Evolutionary conservation across 139 green algal species (phyloP).

Genomic region (Ulvella scutata): DNA sequence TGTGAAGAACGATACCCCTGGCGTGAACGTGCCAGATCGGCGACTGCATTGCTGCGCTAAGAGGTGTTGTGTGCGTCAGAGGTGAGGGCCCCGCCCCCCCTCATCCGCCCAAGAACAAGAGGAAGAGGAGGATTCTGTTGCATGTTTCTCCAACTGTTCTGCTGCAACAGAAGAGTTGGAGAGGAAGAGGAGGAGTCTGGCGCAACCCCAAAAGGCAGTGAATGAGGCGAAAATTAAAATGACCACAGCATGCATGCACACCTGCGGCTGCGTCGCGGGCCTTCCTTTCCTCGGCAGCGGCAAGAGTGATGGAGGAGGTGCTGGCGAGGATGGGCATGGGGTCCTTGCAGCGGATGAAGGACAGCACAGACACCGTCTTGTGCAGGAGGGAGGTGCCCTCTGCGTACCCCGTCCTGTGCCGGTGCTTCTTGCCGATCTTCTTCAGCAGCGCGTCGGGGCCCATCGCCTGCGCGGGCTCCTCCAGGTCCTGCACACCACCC

Average conservation of each 20-base stretch:
- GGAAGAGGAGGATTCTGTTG: no score
- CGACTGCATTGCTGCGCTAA: no score
- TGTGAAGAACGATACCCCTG: no score
- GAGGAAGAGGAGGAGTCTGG: no score
- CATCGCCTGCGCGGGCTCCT: conserved; percentile 28
- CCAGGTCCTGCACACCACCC: conserved; percentile 23
- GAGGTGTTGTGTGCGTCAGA: no score
- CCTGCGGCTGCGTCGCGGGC: not conserved
- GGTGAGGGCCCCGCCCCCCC: not conserved
- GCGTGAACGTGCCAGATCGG: no score
- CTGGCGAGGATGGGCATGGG: conserved; percentile 81
- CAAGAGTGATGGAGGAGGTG: conserved; percentile 26
- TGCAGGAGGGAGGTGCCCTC: conserved; percentile 64
- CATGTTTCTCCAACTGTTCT: no score
- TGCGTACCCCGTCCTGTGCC: conserved; percentile 81
- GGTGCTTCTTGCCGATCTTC: conserved; percentile 17
- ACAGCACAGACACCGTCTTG: conserved; percentile 30
- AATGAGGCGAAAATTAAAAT: no score
- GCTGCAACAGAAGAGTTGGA: no score
- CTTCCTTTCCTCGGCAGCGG: not conserved
- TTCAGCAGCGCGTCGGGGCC: conserved; percentile 66
- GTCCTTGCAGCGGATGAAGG: conserved; percentile 60
- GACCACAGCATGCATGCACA: no score
- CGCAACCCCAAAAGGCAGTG: no score
- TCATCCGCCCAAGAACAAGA: conserved; percentile 7